phyloP scores from a whole-genome alignment of 495 filamentous ascomycete species.

The Thozetella sp. region DNA sequence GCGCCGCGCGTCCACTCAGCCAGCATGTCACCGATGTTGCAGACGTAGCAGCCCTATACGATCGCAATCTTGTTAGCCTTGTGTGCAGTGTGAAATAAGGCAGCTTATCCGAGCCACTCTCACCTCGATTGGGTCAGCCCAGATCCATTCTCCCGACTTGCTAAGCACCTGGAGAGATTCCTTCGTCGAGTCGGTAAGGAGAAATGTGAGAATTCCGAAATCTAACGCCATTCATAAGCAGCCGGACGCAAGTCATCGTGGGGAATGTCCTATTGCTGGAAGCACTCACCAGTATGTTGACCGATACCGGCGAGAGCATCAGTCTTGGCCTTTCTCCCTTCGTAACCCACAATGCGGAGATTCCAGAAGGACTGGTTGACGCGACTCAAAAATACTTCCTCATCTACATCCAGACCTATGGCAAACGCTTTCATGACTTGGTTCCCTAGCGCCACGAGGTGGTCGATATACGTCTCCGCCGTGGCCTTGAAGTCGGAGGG shows the following conservation, averaged over 20 bases:
- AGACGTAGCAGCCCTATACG: constrained; percentile 35
- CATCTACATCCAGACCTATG: constrained; percentile 4
- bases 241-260: not conserved
- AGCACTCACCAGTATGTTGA: not conserved
- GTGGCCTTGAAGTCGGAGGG: not conserved
- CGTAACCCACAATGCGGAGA: constrained; percentile 4
- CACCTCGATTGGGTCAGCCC: constrained; percentile 6
- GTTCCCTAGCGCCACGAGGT: not conserved
- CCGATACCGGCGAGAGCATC: not conserved
- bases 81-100: not conserved
- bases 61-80: too few relatives aligned
- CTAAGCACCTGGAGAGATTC: constrained; percentile 3
- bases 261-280: not conserved
- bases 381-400: not conserved
- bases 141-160: constrained; percentile 4
- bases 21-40: constrained; percentile 48
- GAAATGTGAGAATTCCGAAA: constrained; percentile 6
- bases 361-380: constrained; percentile 7
- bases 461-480: constrained; percentile 2
- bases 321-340: not conserved
- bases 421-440: constrained; percentile 5
- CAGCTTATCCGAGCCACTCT: not conserved
- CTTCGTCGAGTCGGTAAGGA: constrained; percentile 3
- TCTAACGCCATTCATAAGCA: not conserved
- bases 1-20: constrained; percentile 38